phyloP scores from a whole-genome alignment of 2,329 filamentous ascomycete species.

The Botryotinia globosa region DNA sequence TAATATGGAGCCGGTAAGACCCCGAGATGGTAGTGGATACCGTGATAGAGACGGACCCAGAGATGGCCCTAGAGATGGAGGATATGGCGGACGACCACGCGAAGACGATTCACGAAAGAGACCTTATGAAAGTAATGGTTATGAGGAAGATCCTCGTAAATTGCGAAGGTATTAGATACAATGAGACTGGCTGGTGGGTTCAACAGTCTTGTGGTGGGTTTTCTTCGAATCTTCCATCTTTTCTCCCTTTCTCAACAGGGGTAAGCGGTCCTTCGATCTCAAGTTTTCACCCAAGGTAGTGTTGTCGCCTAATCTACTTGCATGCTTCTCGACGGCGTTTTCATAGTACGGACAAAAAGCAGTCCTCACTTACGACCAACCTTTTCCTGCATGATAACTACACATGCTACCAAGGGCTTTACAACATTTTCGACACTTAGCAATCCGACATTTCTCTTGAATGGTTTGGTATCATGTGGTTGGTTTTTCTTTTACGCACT shows the following conservation, averaged over 20 bases:
- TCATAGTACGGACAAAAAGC: constrained; percentile 12
- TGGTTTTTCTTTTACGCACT: constrained; percentile 21
- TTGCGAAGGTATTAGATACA: constrained; percentile 59
- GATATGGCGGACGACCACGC: constrained; percentile 52
- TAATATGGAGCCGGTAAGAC: constrained; percentile 80
- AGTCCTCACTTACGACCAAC: constrained; percentile 9
- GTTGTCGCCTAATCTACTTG: constrained; percentile 31
- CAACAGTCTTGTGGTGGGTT: constrained; percentile 48
- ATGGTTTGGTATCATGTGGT: constrained; percentile 20
- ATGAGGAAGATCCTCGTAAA: constrained; percentile 75
- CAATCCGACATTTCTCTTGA: neutral
- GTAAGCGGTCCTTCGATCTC: constrained; percentile 40
- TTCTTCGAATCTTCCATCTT: constrained; percentile 42
- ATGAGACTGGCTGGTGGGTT: constrained; percentile 33
- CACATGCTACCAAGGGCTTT: constrained; percentile 14
- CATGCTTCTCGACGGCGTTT: constrained; percentile 21
- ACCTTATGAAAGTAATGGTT: constrained; percentile 60
- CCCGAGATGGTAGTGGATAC: constrained; percentile 54
- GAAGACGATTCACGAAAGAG: constrained; percentile 53
- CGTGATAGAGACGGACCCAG: constrained; percentile 56
- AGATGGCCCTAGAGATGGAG: constrained; percentile 48
- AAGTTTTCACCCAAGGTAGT: constrained; percentile 37
- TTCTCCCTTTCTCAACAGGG: constrained; percentile 40
- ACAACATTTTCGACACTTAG: constrained; percentile 19
- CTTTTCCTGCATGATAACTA: constrained; percentile 28